Conservation (phyloP, 2,329 filamentous ascomycete genomes). For the Fusarium sp. region DNA sequence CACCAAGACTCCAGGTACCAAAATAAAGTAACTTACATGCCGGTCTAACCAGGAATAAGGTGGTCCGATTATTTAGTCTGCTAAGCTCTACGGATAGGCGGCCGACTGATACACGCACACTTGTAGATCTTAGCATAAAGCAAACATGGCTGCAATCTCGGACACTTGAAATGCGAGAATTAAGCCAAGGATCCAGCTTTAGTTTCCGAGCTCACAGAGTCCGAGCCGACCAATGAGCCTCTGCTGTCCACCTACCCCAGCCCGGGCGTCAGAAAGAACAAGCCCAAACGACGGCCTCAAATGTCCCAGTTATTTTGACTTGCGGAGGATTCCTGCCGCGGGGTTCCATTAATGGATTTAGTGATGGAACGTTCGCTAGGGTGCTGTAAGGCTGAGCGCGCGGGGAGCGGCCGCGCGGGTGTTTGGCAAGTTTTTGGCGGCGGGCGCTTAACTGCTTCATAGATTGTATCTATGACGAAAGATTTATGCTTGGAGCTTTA, state of each 20-base stretch:
- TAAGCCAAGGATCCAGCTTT: background rate
- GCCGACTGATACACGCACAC: background rate
- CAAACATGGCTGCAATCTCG: background rate
- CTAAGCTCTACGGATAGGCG: no score
- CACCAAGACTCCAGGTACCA: fast-evolving
- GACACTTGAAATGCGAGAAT: background rate
- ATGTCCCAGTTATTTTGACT: no score
- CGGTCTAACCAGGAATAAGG: background rate
- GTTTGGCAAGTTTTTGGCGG: background rate
- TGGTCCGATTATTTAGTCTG: background rate
- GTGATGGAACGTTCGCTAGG: background rate
- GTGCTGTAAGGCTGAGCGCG: background rate
- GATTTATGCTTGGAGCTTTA: background rate
- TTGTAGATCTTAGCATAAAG: background rate
- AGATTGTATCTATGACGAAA: background rate
- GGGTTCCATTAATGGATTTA: background rate
- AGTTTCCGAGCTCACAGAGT: background rate
- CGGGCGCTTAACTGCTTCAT: background rate
- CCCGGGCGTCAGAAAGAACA: no score
- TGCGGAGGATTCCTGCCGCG: no score
- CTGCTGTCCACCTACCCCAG: no score
- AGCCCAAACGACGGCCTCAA: no score
- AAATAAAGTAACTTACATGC: background rate
- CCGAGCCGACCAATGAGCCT: background rate
- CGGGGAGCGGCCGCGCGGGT: background rate